These are phyloP conservation scores for Crucibulum laeve DNA, from an alignment of 768 basidiomycete species.

Conservation along the genomic window DNA sequence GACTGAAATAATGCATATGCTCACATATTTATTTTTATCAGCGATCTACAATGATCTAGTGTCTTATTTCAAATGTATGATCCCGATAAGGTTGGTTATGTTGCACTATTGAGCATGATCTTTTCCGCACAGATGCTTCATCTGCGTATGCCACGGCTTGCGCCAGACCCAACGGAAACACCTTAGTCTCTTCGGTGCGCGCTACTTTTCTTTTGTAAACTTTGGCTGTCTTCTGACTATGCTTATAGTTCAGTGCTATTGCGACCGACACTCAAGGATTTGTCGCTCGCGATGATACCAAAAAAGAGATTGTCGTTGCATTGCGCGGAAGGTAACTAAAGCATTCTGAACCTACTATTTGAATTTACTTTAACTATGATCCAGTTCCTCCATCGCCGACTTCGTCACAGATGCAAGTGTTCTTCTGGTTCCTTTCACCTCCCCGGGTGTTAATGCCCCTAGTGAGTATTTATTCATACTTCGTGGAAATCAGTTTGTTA, in stretches of 20 bases:
- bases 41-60: constrained; percentile 27
- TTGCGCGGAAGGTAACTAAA: constrained; percentile 31
- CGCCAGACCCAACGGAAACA: constrained; percentile 18
- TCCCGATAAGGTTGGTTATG: neutral
- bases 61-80: constrained; percentile 25
- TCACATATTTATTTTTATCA: too few species aligned
- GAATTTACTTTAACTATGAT: neutral
- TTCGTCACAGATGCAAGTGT: constrained; percentile 15
- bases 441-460: constrained; percentile 20
- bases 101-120: neutral
- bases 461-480: neutral
- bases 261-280: constrained; percentile 39
- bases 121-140: constrained; percentile 16
- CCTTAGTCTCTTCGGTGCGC: constrained; percentile 11
- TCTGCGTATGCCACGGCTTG: constrained; percentile 22
- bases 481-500: neutral
- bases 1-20: too few species aligned
- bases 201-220: neutral
- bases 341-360: constrained; percentile 3
- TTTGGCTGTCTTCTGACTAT: neutral
- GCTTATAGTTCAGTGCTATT: constrained; percentile 27
- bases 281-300: constrained; percentile 36
- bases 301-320: constrained; percentile 35
- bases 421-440: constrained; percentile 14
- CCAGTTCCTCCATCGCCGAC: constrained; percentile 14